A percentile compares a stretch with the other conserved stretches of the same genome.
Evolutionary conservation across 805 yeast species (phyloP).

Genomic region (Saccharomycopsis synnaedendra): DNA sequence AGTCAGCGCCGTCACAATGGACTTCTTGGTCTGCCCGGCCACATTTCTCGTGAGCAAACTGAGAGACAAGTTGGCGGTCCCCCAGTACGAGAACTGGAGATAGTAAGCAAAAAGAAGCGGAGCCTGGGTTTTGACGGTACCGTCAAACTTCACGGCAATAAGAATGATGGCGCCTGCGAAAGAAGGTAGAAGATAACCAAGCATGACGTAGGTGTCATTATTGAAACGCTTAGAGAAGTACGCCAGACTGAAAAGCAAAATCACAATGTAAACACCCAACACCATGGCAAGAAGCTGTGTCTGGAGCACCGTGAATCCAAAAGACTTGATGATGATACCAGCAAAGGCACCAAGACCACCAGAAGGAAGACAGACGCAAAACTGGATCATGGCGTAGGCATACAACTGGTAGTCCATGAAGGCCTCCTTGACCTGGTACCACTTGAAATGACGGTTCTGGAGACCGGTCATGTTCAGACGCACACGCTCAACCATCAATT

Average conservation of each 20-base stretch:
- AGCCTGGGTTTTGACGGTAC: constrained; percentile 18
- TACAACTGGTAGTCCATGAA: constrained; percentile 20
- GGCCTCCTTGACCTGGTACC: constrained; percentile 20
- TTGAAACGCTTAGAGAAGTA: constrained; percentile 18
- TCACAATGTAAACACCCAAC: constrained; percentile 23
- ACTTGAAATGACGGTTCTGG: constrained; percentile 22
- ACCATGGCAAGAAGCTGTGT: constrained; percentile 25
- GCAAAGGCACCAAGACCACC: constrained; percentile 25
- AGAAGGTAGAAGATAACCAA: constrained; percentile 22
- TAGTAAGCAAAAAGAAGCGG: constrained; percentile 23
- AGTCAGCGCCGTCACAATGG: constrained; percentile 35
- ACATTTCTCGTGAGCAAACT: constrained; percentile 29
- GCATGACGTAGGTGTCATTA: constrained; percentile 19
- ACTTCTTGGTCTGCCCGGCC: constrained; percentile 67
- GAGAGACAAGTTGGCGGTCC: constrained; percentile 19
- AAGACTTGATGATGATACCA: constrained; percentile 21
- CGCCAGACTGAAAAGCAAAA: constrained; percentile 20
- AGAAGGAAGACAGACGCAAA: constrained; percentile 21
- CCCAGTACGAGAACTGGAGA: constrained; percentile 21
- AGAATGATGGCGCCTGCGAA: constrained; percentile 24
- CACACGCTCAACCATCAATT: constrained; percentile 22
- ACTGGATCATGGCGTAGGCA: constrained; percentile 20
- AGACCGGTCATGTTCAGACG: constrained; percentile 27
- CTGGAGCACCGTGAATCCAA: constrained; percentile 23
- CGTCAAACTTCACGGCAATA: constrained; percentile 19